Base-by-base conservation (phyloP, 495 filamentous ascomycete genomes). In the Aspergillus haitiensis region DNA sequence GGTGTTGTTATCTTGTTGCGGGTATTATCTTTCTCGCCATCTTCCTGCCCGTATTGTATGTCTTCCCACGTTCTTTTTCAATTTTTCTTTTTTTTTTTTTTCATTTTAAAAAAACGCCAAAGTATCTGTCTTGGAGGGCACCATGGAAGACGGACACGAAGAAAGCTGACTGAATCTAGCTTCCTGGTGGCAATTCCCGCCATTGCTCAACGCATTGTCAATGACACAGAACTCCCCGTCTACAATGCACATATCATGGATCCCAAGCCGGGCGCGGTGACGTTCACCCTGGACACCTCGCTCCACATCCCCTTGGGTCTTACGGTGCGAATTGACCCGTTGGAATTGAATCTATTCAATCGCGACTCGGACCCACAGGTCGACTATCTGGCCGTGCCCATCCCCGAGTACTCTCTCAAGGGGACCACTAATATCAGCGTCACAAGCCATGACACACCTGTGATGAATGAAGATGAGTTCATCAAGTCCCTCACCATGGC, bases 41-140 rank as follows among this genome's bases (percentile, higher is more conserved):
- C 13, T 65, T 78, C 37, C 34, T 80, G 16, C 76, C 77, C 7
- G 63, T 78, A 9, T 64, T 77, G 76, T 80, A 71, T 60, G 76
- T 27, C 21, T 52, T 31, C 7, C 21, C 51, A 11, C 10, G 6
- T 21, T 6, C n/a, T n/a, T n/a, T n/a, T n/a, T n/a, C n/a, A n/a
- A n/a, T n/a, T 44, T 13, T n/a, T 35, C 13, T 5, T 9, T 31
- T 12, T 15, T 46, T 15, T 15, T 15, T 15, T 15, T n/a, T 46
- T 7, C 6, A 7, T 15, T 45, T 8, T 7, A 7, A 15, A 15
- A 45, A n/a, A 45, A 7, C 11, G 21, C 21, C 21, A 1, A 27
- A 27, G 1, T 27, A 27, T 3, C 21, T 27, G 3, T 27, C 21
- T 27, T n/a, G n/a, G n/a, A 27, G 3, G 21, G 21, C 21, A 27